Evolutionary conservation across 2,329 filamentous ascomycete genomes (phyloP).

Genomic region (Penicillium vulpinum): DNA sequence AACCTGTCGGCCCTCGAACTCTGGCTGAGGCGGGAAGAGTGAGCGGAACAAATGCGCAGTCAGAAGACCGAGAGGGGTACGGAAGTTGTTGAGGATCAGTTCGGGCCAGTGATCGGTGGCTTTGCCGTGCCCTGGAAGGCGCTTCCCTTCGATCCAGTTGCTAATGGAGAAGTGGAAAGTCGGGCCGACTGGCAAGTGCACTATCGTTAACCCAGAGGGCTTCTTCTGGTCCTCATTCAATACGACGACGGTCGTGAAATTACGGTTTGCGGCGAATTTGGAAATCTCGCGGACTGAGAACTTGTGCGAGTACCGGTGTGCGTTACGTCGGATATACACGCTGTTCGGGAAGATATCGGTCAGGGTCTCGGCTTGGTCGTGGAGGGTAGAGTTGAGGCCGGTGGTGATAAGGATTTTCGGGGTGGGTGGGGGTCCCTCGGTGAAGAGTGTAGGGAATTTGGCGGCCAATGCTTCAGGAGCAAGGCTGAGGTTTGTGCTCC

Average conservation of each 20-base stretch:
- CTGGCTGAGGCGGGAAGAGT: slow-evolving; percentile 76
- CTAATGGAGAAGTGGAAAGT: slow-evolving; percentile 91
- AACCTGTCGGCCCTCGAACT: slow-evolving; percentile 83
- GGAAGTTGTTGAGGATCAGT: slow-evolving; percentile 89
- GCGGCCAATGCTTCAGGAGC: slow-evolving; percentile 61
- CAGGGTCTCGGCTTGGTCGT: slow-evolving; percentile 76
- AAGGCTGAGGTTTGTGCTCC: slow-evolving; percentile 60
- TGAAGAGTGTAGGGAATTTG: slow-evolving; percentile 62
- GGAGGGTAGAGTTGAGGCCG: slow-evolving; percentile 81
- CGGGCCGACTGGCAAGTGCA: slow-evolving; percentile 80
- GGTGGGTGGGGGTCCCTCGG: slow-evolving; percentile 51
- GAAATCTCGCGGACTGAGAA: slow-evolving; percentile 91
- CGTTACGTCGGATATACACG: slow-evolving; percentile 79
- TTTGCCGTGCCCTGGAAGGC: slow-evolving; percentile 85
- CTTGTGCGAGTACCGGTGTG: slow-evolving; percentile 81
- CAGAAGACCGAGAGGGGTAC: slow-evolving; percentile 84
- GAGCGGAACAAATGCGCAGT: slow-evolving; percentile 81
- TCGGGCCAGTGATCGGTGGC: slow-evolving; percentile 89
- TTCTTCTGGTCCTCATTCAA: slow-evolving; percentile 87
- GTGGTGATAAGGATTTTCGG: slow-evolving; percentile 94
- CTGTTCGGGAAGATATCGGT: slow-evolving; percentile 78
- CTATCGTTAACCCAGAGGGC: slow-evolving; percentile 76
- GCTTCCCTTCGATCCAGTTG: slow-evolving; percentile 87
- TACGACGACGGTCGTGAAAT: slow-evolving; percentile 81
- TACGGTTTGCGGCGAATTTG: slow-evolving; percentile 76